Percentiles rank a stretch among this genome's conserved stretches.
These are phyloP conservation scores for Blastocystis hominis DNA, from an alignment of 352 stramenopile genomes.

Conservation along the genomic window DNA sequence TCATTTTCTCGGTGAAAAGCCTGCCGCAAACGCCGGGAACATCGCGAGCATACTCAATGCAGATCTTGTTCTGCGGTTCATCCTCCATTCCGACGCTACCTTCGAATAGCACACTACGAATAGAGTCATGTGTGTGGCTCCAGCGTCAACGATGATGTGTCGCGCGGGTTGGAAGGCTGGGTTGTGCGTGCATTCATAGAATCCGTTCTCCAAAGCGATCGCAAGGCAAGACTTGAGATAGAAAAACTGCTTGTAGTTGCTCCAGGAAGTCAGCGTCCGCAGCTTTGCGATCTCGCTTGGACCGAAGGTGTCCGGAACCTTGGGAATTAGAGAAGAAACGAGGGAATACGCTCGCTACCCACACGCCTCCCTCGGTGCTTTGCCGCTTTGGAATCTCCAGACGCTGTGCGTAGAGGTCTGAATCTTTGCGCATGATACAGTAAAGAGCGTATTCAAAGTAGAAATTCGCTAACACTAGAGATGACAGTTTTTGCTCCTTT, in stretches of 20 bases:
- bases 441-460: slow-evolving; percentile 21
- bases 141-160: background rate
- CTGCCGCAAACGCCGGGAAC: background rate
- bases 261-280: background rate
- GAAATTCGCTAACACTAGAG: background rate
- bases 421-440: background rate
- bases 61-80: background rate
- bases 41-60: background rate
- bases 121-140: background rate
- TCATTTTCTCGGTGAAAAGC: background rate
- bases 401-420: background rate
- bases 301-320: background rate
- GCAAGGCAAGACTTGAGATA: background rate
- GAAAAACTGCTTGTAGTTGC: background rate
- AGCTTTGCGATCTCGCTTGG: background rate
- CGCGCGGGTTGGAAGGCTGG: background rate
- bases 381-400: background rate
- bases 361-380: background rate
- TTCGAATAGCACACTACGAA: background rate
- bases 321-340: background rate
- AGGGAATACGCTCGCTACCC: background rate
- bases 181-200: background rate
- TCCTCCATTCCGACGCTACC: background rate
- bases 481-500: background rate
- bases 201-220: background rate